Percentiles rank a stretch among this genome's conserved stretches.
These are phyloP conservation scores for Hanseniaspora pseudoguilliermondii DNA, from an alignment of 805 yeast genomes.

Conservation along the genomic window DNA sequence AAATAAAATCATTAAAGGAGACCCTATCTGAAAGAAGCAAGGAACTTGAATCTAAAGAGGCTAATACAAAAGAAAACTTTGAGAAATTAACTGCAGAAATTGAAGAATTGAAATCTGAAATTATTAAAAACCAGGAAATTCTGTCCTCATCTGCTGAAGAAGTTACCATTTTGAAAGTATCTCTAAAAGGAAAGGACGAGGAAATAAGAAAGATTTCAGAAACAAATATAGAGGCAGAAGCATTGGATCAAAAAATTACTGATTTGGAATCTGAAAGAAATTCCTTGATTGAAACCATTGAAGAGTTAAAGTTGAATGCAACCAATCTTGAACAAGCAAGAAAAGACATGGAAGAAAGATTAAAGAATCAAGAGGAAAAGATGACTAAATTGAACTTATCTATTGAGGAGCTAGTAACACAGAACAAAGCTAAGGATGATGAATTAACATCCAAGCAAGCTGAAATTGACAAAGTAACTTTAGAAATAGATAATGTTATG, in stretches of 20 bases:
- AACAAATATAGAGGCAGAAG: neutral
- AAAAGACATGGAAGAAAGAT: slow-evolving; percentile 6
- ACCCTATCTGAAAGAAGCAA: neutral
- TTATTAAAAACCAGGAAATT: slow-evolving; percentile 9
- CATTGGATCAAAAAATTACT: neutral
- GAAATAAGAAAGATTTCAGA: neutral
- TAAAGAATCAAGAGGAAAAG: slow-evolving; percentile 8
- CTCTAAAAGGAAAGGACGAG: neutral
- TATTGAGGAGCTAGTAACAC: slow-evolving; percentile 10
- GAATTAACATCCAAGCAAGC: neutral
- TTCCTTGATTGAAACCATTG: neutral
- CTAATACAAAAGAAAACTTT: neutral
- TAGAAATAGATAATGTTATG: slow-evolving; percentile 4
- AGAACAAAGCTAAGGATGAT: slow-evolving; percentile 2
- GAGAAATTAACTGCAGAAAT: neutral
- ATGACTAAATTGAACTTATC: slow-evolving; percentile 2
- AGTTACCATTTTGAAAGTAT: neutral
- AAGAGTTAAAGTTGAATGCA: neutral
- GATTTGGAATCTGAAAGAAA: neutral
- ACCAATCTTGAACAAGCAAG: slow-evolving; percentile 11
- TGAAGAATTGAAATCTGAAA: neutral
- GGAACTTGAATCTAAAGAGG: neutral
- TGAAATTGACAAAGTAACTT: slow-evolving; percentile 3
- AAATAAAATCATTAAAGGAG: neutral
- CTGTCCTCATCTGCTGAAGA: neutral